A percentile compares a stretch with the other conserved stretches of the same genome.
Conservation (phyloP, 805 yeast genomes). For the Candida ponderosae region DNA sequence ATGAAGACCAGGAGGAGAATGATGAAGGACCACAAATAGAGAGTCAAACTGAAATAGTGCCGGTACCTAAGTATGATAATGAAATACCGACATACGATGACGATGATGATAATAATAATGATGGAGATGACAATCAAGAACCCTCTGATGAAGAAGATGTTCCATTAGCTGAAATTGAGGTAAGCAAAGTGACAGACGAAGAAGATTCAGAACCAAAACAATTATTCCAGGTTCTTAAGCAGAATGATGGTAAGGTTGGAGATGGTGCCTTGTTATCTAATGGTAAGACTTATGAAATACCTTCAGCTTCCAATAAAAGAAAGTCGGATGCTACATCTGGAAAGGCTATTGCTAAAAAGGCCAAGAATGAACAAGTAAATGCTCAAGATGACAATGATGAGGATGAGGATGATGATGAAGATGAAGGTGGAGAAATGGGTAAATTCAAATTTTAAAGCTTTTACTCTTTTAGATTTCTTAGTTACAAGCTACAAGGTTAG, state of each 20-base stretch:
- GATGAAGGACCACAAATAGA: slow-evolving; percentile 7
- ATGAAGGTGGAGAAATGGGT: slow-evolving; percentile 13
- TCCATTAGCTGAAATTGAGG: slow-evolving; percentile 7
- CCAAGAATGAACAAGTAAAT: neutral
- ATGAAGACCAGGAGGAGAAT: slow-evolving; percentile 10
- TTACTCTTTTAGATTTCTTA: no score
- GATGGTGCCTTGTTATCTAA: slow-evolving; percentile 21
- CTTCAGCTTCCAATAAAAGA: slow-evolving; percentile 19
- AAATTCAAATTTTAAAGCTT: slow-evolving; percentile 20
- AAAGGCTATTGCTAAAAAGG: slow-evolving; percentile 7
- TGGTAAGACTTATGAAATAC: slow-evolving; percentile 15
- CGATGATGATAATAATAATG: slow-evolving; percentile 15
- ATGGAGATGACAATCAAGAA: slow-evolving; percentile 11
- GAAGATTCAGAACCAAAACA: slow-evolving; percentile 12
- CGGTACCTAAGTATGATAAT: slow-evolving; percentile 2
- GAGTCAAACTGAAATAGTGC: slow-evolving; percentile 4
- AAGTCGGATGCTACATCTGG: slow-evolving; percentile 22
- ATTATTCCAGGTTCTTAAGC: slow-evolving; percentile 26
- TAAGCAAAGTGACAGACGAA: slow-evolving; percentile 6
- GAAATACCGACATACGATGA: slow-evolving; percentile 16
- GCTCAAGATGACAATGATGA: neutral
- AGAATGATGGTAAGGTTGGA: slow-evolving; percentile 7
- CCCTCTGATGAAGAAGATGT: slow-evolving; percentile 18
- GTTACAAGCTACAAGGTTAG: no score
- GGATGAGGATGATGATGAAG: slow-evolving; percentile 13